A percentile compares a stretch with the other conserved stretches of the same genome.
These are phyloP conservation scores for Emiliania huxleyi DNA, from an alignment of 78 protist genomes.

Conservation along the genomic window DNA sequence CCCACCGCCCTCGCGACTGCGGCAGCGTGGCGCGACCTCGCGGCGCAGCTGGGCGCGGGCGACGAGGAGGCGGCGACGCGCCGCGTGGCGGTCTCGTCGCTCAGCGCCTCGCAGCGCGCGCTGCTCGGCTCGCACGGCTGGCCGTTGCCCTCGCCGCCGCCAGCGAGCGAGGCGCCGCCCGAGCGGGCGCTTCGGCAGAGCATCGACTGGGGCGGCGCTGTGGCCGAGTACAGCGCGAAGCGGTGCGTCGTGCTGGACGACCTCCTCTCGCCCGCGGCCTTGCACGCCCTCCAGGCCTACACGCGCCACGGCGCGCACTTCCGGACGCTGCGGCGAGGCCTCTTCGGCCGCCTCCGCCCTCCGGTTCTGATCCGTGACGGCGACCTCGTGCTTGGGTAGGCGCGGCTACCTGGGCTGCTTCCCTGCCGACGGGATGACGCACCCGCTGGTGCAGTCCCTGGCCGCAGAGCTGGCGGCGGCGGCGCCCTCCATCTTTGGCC, in stretches of 20 bases:
- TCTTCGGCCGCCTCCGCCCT: not conserved
- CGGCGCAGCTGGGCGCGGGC: not conserved
- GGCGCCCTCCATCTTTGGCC: not conserved
- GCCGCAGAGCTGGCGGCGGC: not conserved
- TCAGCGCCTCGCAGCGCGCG: not conserved
- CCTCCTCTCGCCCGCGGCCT: not conserved
- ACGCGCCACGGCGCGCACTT: not conserved
- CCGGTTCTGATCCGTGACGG: too few relatives aligned
- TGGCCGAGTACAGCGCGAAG: not conserved
- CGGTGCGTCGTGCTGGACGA: not conserved
- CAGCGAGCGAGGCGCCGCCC: too few relatives aligned
- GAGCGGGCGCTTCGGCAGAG: too few relatives aligned
- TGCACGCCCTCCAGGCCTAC: not conserved
- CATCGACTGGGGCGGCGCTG: not conserved
- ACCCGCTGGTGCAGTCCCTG: not conserved
- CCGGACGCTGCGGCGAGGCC: not conserved
- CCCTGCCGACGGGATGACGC: not conserved
- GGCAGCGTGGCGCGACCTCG: not conserved
- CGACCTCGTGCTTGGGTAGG: too few relatives aligned
- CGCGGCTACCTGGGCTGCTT: not conserved
- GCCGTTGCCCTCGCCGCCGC: not conserved
- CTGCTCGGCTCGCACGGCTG: not conserved
- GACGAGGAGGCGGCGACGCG: not conserved
- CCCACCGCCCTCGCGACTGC: not conserved
- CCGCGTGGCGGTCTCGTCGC: not conserved